These are phyloP conservation scores for Chrysoporthe puriensis DNA, from an alignment of 2,329 filamentous ascomycete species.

Conservation along the genomic window DNA sequence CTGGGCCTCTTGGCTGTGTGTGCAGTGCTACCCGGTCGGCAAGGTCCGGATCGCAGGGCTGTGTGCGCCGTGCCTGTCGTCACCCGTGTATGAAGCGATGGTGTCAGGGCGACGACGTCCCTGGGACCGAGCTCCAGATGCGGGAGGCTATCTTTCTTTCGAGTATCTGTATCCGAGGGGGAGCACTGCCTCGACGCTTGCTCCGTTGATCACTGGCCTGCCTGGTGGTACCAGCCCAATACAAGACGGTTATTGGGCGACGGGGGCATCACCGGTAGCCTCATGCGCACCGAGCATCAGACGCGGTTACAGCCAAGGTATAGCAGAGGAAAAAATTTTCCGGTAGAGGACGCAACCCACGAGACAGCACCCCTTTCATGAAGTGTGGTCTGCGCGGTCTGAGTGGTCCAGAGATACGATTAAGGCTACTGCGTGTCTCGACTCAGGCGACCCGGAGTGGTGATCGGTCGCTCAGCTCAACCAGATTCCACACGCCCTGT, in stretches of 20 bases:
- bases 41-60: neutral
- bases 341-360: too few relatives aligned
- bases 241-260: neutral
- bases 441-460: too few relatives aligned
- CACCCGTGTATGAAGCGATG: neutral
- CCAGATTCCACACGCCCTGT: too few relatives aligned
- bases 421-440: too few relatives aligned
- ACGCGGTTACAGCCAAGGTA: neutral
- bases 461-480: too few relatives aligned
- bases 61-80: neutral
- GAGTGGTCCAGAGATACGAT: too few relatives aligned
- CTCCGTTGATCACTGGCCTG: neutral
- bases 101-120: neutral
- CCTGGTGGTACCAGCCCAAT: neutral
- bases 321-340: too few relatives aligned
- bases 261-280: neutral
- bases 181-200: neutral
- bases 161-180: neutral
- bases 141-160: too few relatives aligned
- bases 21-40: neutral
- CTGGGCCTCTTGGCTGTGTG: neutral
- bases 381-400: too few relatives aligned
- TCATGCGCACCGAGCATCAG: neutral
- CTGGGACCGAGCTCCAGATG: neutral
- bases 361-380: too few relatives aligned